Evolutionary conservation across 345 rosid genomes (phyloP), one percentile per base, ranked within the genome.

Genomic region (Salix dunnii): DNA sequence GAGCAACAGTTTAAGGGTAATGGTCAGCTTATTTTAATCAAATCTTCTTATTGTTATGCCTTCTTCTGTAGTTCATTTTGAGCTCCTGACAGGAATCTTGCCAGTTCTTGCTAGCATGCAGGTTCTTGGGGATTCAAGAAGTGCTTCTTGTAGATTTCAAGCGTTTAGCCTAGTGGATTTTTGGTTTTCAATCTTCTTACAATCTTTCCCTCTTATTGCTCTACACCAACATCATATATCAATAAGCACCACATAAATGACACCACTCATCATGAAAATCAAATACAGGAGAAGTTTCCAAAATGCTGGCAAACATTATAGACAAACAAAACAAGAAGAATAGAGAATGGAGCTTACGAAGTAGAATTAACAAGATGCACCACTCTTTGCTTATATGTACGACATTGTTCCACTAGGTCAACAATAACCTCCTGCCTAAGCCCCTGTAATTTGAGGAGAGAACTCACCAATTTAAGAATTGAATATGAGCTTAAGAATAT

Each of bases 291-390:
- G 6, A 23, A 42, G n/a, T 61, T 77, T 61, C 18, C 21, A 70
- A 49, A n/a, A 46, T 46, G 14, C 21, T 27, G 6, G 27, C 6
- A 33, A 58, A 77, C n/a, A 33, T 27, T 38, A 36, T 10, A 17
- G 25, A 48, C 61, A 79, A 75, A 33, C 25, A 38, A 71, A 51
- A 25, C 7, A 67, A 64, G 55, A 67, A 30, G 72, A 21, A 17
- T 25, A 21, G n/a, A 21, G 72, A 49, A 36, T 73, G 82, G 62
- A 74, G 85, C 97, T 88, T 88, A 96, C 98, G 93, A 76, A 78
- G 99, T 91, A 33, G 99, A 96, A 88, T 96, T 94, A 69, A 94
- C 99, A 73, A 96, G 93, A 85, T 96, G 99, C 74, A 96, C 98
- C 65, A 92, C 97, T 86, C 99, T 90, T 86, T 92, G 97, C 83